These are phyloP conservation scores for Babesia ovis DNA, from an alignment of 169 alveolate species.

Conservation along the genomic window DNA sequence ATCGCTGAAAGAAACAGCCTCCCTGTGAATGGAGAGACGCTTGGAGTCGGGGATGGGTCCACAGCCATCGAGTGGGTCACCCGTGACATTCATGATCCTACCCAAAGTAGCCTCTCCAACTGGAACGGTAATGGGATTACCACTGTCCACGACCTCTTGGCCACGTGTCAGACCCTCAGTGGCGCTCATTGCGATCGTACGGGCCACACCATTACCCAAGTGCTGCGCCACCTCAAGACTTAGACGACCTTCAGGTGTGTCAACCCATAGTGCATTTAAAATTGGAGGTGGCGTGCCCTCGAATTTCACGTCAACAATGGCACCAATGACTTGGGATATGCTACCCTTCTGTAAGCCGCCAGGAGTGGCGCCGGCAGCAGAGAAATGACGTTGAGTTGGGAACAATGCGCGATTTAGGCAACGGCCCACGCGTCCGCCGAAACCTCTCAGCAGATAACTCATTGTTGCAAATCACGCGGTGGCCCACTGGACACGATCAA, in stretches of 20 bases:
- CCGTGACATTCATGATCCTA: constrained; percentile 96
- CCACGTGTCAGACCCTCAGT: constrained; percentile 98
- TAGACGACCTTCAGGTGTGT: constrained; percentile 81
- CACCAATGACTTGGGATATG: constrained; percentile 95
- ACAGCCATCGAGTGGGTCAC: constrained; percentile 97
- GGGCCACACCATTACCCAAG: constrained; percentile 86
- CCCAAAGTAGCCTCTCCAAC: constrained; percentile 89
- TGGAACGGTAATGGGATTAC: constrained; percentile 94
- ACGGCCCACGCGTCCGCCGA: constrained; percentile 29
- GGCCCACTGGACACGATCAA: not conserved
- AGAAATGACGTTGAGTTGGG: constrained; percentile 1
- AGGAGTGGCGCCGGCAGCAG: constrained; percentile 33
- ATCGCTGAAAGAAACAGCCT: constrained; percentile 94
- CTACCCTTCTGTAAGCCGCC: constrained; percentile 76
- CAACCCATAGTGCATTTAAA: constrained; percentile 92
- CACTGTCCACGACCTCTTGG: constrained; percentile 91
- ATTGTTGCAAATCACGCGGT: not conserved
- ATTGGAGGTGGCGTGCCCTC: constrained; percentile 94
- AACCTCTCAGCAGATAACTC: not conserved
- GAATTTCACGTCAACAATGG: constrained; percentile 96
- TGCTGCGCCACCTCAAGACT: constrained; percentile 96
- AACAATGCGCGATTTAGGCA: constrained; percentile 6
- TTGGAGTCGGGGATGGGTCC: constrained; percentile 90
- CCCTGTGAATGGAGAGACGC: constrained; percentile 91
- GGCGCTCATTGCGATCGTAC: constrained; percentile 97